Base-by-base conservation (phyloP, 208 protist species). In the Hexamita inflata region DNA sequence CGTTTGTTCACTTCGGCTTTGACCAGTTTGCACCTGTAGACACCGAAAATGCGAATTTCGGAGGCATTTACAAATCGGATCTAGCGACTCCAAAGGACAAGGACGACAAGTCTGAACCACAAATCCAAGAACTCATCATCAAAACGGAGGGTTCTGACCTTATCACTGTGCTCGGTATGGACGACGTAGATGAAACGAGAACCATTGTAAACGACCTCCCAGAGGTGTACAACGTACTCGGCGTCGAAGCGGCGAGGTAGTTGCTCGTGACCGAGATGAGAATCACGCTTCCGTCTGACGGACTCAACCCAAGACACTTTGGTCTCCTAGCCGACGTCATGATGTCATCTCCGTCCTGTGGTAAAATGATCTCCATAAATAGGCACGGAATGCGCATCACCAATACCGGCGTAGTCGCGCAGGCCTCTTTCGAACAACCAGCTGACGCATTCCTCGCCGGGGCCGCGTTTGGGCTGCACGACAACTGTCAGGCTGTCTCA, bases 341-440 rank as follows among this genome's bases (percentile, higher is more conserved):
- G 94, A 98, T 53, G 45, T 53, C 45, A 4, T 19, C 4, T 53
- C 92, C 75, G 89, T 92, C 74, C 84, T 90, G 32, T 93, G 96
- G 60, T 82, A 88, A 78, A n/a, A 40, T 88, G 1, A 88, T 88
- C 41, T 59, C 94, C 66, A 91, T 97, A 60, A 93, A 89, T 35
- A 86, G 94, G 39, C 90, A 93, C 32, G 94, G 94, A 65, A 94
- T 96, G 78, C 94, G 96, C 81, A 87, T 90, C 77, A 83, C 84
- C 41, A 88, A 95, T 45, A 93, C 91, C 24, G 94, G 94, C 65
- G 88, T 92, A 9, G 78, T 99, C 30, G 97, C 96, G 91, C 86
- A 93, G 58, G 91, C 86, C 83, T 97, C 95, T 29, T 99, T 98
- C 82, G 96, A 99, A 88, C 91, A 99, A 87, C 98, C 95, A 35